Percentiles rank a stretch among this genome's conserved stretches.
Conservation (phyloP, 1,284 basidiomycete genomes). For the Fomitopsis palustris region DNA sequence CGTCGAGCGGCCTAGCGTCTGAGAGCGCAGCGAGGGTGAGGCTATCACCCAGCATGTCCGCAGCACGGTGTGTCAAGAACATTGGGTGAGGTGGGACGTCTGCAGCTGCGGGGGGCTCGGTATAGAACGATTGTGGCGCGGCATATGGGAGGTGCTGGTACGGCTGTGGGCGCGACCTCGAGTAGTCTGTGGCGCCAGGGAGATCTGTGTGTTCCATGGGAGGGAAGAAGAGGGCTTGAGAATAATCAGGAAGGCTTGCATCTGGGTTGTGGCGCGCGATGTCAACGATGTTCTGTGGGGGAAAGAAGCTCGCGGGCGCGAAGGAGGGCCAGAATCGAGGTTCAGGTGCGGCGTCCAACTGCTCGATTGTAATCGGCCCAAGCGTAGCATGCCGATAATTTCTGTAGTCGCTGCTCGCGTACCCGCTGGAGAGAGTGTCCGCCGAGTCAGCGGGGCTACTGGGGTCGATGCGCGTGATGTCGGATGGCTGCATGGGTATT, state of each 20-base stretch:
- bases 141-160: background rate
- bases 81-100: conserved; percentile 35
- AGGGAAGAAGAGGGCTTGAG: background rate
- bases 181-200: background rate
- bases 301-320: background rate
- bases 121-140: background rate
- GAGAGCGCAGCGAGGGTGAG: conserved; percentile 47
- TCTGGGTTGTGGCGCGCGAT: background rate
- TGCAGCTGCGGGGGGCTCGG: background rate
- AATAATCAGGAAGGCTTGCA: background rate
- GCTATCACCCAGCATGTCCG: conserved; percentile 33
- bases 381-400: too few species aligned
- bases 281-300: background rate
- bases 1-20: conserved; percentile 42
- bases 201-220: background rate
- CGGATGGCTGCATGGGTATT: conserved; percentile 8
- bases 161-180: background rate
- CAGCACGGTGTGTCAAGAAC: conserved; percentile 46
- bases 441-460: conserved; percentile 16
- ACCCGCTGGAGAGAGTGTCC: conserved; percentile 13
- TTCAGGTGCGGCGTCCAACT: conserved; percentile 20
- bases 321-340: conserved; percentile 25
- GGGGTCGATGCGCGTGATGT: conserved; percentile 10
- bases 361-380: background rate
- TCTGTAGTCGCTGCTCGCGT: conserved; percentile 3